Evolutionary conservation across 805 yeast species (phyloP), one percentile per base, ranked within the genome.

Genomic region (Cyberlindnera saturnus): DNA sequence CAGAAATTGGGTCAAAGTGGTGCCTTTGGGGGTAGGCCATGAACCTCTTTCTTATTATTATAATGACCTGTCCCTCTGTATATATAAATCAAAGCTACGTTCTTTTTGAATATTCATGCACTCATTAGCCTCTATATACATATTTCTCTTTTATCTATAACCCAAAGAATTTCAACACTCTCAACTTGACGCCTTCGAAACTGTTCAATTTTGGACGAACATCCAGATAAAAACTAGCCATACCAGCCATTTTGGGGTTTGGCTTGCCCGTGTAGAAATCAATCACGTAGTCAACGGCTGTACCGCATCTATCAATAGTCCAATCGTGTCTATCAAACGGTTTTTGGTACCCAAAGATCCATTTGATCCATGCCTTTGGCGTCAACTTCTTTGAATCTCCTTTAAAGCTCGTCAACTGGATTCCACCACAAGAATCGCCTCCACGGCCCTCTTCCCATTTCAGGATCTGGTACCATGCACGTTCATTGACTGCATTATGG

Each of bases 251-350:
- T 18, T 53, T 43, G 4, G 75, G 71, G 43, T 69, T 67, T 8
- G 79, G 71, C 41, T 73, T 74, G 6, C 83, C 82, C 3, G 54
- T 39, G 63, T 91, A 91, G 60, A 89, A 91, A 62, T 91, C 99
- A 56, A 91, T 91, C 36, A 91, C 97, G 56, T 91, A 91, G 39
- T 88, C 96, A 17, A 91, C 74, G 40, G 75, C 73, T 18, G 67
- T 74, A 3, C 98, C 98, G 62, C 96, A 87, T 42, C 97, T 69
- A 55, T 85, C 81, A 10, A 91, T 74, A 6, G 75, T 70, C 99
- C 99, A 91, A 64, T 91, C 99, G 60, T 91, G 99, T 55, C 99
- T 75, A 64, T 91, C 99, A 65, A 91, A 91, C 0, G 99, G 99
- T 48, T 75, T 75, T 39, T 79, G 80, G 44, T 76, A 71, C 0